Conservation (phyloP, 2,329 filamentous ascomycete genomes). For the Nemania abortiva region DNA sequence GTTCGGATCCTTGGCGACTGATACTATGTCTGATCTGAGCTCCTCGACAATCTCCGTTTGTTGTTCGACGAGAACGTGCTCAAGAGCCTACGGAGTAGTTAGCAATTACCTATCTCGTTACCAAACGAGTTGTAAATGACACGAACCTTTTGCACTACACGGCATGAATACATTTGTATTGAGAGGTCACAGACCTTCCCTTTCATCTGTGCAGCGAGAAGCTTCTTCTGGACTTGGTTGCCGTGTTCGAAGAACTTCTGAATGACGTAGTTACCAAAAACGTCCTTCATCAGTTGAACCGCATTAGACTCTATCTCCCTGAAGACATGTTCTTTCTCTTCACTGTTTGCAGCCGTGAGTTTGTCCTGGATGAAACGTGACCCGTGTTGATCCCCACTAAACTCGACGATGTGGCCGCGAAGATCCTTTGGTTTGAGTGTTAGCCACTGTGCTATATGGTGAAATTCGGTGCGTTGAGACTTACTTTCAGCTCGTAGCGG, state of each 20-base stretch:
- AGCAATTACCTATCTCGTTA: conserved; percentile 29
- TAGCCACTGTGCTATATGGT: conserved; percentile 23
- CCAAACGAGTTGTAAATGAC: conserved; percentile 7
- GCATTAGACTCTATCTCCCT: conserved; percentile 86
- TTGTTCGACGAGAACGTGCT: conserved; percentile 92
- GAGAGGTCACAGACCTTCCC: conserved; percentile 84
- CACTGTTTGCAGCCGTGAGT: conserved; percentile 90
- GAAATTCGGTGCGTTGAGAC: conserved; percentile 20
- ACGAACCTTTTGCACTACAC: conserved; percentile 91
- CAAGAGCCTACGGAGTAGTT: conserved; percentile 74
- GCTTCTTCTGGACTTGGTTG: conserved; percentile 91
- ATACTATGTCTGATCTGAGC: conserved; percentile 79
- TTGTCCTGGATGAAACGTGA: conserved; percentile 97
- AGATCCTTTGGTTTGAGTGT: conserved; percentile 71
- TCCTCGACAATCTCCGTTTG: conserved; percentile 87
- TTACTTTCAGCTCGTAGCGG: conserved; percentile 82
- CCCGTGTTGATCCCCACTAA: conserved; percentile 94
- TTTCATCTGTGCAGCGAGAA: conserved; percentile 87
- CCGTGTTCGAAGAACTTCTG: conserved; percentile 98
- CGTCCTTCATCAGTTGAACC: conserved; percentile 91
- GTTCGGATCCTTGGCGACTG: conserved; percentile 86
- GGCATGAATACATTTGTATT: conserved; percentile 90
- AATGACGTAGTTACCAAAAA: conserved; percentile 98
- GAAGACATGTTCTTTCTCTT: conserved; percentile 94
- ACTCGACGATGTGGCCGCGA: conserved; percentile 88